Conservation (phyloP, 768 basidiomycete species). For the Mycena metata region DNA sequence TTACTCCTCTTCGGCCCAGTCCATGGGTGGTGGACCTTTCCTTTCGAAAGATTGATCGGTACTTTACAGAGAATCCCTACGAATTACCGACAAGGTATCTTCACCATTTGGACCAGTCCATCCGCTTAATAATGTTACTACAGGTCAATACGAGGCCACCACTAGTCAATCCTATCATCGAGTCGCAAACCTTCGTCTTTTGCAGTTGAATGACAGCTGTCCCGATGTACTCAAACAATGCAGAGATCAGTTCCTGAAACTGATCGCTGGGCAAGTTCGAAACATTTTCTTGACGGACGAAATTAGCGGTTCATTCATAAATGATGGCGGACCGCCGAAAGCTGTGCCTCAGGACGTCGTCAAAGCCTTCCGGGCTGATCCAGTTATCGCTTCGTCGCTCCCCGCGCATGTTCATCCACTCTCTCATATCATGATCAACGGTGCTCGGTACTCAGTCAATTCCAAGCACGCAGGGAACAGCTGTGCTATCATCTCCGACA, state of each 20-base stretch:
- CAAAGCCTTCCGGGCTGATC: neutral
- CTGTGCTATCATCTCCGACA: neutral
- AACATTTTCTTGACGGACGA: neutral
- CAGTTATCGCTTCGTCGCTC: too few relatives aligned
- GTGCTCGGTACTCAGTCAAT: neutral
- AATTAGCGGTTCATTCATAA: too few relatives aligned
- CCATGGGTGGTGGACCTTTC: slow-evolving; percentile 52
- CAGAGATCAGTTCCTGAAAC: neutral
- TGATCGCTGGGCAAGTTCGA: neutral
- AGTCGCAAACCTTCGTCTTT: neutral
- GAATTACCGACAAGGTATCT: slow-evolving; percentile 16
- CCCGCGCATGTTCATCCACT: neutral
- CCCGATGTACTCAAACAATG: neutral
- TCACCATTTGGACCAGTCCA: too few relatives aligned
- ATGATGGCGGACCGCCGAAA: neutral
- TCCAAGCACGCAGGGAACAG: slow-evolving; percentile 4
- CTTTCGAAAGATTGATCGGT: slow-evolving; percentile 47
- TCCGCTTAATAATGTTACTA: too few relatives aligned
- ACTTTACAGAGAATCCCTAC: slow-evolving; percentile 41
- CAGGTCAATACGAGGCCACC: neutral
- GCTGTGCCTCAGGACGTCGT: neutral
- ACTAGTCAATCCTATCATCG: neutral
- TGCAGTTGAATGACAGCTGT: neutral
- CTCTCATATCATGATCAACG: neutral
- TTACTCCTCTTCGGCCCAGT: slow-evolving; percentile 48